Percentiles rank a stretch among this genome's conserved stretches.
These are phyloP conservation scores for Choiromyces venosus DNA, from an alignment of 495 filamentous ascomycete genomes.

Conservation along the genomic window DNA sequence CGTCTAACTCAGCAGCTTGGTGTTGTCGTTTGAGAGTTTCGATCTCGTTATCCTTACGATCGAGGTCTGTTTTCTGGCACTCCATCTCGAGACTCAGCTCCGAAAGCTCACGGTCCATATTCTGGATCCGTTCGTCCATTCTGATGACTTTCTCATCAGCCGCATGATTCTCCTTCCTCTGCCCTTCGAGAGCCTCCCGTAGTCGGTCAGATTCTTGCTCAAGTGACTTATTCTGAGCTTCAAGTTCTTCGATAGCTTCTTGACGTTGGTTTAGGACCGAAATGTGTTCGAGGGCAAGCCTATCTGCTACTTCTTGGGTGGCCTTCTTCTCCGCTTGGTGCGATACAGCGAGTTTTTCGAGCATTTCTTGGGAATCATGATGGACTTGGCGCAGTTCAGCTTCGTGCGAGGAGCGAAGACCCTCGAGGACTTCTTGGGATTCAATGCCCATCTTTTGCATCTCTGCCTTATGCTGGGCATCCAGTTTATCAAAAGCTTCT, in stretches of 20 bases:
- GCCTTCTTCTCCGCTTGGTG: constrained; percentile 38
- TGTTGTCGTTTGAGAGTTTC: constrained; percentile 21
- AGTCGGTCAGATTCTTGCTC: constrained; percentile 20
- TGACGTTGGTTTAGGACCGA: constrained; percentile 33
- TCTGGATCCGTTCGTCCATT: constrained; percentile 8
- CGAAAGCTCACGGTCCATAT: constrained; percentile 17
- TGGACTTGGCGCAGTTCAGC: constrained; percentile 21
- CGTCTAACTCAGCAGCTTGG: constrained; percentile 9
- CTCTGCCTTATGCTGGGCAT: constrained; percentile 11
- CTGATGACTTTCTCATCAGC: neutral
- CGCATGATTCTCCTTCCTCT: constrained; percentile 14
- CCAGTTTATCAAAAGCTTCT: constrained; percentile 4
- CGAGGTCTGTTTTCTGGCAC: constrained; percentile 12
- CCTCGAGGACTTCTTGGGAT: constrained; percentile 14
- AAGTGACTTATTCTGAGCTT: constrained; percentile 18
- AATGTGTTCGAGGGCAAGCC: constrained; percentile 38
- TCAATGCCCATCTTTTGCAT: constrained; percentile 7
- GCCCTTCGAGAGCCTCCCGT: constrained; percentile 8
- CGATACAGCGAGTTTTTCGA: constrained; percentile 19
- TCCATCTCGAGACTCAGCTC: constrained; percentile 17
- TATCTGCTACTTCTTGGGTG: constrained; percentile 47
- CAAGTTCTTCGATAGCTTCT: constrained; percentile 34
- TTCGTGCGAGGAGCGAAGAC: constrained; percentile 13
- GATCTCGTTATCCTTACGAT: constrained; percentile 25
- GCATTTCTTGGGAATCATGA: constrained; percentile 9